These are phyloP conservation scores for Cryptococcus deneoformans DNA, from an alignment of 1,284 basidiomycete species.

Conservation along the genomic window DNA sequence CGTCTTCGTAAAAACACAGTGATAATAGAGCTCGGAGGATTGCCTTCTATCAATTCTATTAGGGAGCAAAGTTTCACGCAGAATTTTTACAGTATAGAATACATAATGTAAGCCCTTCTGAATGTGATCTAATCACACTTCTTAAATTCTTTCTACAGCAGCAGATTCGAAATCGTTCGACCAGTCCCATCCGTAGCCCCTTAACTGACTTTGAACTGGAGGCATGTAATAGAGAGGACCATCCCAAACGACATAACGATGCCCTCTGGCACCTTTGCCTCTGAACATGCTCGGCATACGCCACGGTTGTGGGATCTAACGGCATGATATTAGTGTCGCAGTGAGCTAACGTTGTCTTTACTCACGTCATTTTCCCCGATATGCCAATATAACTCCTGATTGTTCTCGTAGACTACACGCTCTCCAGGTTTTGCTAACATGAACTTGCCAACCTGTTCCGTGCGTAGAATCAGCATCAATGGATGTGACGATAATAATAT, in stretches of 20 bases:
- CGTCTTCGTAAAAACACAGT: too few relatives aligned
- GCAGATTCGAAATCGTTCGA: constrained; percentile 2
- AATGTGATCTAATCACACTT: too few relatives aligned
- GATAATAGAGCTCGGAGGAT: too few relatives aligned
- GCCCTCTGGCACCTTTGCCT: constrained; percentile 39
- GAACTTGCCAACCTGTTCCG: constrained; percentile 70
- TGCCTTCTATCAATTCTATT: too few relatives aligned
- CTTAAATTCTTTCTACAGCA: background rate
- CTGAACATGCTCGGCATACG: constrained; percentile 43
- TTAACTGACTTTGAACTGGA: constrained; percentile 30
- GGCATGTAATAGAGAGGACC: constrained; percentile 50
- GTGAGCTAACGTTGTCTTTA: background rate
- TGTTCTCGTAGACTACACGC: constrained; percentile 59
- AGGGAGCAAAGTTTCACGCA: too few relatives aligned
- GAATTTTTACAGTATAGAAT: too few relatives aligned
- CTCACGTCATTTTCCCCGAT: constrained; percentile 59
- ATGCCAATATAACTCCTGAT: constrained; percentile 64
- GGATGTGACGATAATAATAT: constrained; percentile 30
- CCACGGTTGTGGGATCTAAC: constrained; percentile 54
- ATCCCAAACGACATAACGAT: constrained; percentile 41
- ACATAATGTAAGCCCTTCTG: too few relatives aligned
- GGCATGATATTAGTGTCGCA: background rate
- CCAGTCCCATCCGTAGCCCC: constrained; percentile 30
- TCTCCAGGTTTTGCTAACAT: constrained; percentile 62
- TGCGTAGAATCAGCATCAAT: background rate